Conservation (phyloP, 129 eudicot genomes). For the Lonicera japonica region DNA sequence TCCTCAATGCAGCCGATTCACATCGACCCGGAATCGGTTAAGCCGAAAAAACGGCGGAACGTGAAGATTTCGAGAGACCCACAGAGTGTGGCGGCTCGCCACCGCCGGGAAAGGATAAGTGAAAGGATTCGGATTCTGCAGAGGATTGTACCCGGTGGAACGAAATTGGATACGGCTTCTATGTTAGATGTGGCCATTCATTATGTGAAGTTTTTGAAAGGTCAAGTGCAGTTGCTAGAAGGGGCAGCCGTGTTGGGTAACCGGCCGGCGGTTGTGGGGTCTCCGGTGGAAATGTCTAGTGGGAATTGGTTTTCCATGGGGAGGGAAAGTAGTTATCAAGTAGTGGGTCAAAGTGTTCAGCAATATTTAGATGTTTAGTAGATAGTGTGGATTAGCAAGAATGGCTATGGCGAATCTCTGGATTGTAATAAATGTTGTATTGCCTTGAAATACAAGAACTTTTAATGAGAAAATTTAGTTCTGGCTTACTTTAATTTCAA, state of each 20-base stretch:
- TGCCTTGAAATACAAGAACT: neutral
- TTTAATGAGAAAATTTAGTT: too few species aligned
- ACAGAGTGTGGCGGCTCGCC: constrained; percentile 33
- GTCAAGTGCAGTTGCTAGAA: constrained; percentile 31
- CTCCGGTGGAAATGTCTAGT: constrained; percentile 38
- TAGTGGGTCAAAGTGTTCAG: constrained; percentile 9
- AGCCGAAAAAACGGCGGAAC: constrained; percentile 23
- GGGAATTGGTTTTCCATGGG: constrained; percentile 18
- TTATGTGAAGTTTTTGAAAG: constrained; percentile 27
- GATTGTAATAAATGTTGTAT: neutral
- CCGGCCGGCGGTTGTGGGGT: constrained; percentile 31
- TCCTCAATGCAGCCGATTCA: constrained; percentile 30
- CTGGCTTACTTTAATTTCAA: neutral
- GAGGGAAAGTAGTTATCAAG: neutral
- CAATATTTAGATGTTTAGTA: constrained; percentile 13
- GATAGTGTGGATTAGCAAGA: neutral
- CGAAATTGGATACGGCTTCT: constrained; percentile 29
- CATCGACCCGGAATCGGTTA: constrained; percentile 29
- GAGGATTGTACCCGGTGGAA: constrained; percentile 30
- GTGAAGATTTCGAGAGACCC: constrained; percentile 31
- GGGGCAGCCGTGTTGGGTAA: constrained; percentile 18
- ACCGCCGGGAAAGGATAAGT: constrained; percentile 31
- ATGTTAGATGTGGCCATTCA: constrained; percentile 34
- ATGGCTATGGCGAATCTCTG: neutral
- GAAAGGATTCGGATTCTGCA: constrained; percentile 28